phyloP scores from a whole-genome alignment of 768 basidiomycete genomes.

The Amanita pallidorosea region DNA sequence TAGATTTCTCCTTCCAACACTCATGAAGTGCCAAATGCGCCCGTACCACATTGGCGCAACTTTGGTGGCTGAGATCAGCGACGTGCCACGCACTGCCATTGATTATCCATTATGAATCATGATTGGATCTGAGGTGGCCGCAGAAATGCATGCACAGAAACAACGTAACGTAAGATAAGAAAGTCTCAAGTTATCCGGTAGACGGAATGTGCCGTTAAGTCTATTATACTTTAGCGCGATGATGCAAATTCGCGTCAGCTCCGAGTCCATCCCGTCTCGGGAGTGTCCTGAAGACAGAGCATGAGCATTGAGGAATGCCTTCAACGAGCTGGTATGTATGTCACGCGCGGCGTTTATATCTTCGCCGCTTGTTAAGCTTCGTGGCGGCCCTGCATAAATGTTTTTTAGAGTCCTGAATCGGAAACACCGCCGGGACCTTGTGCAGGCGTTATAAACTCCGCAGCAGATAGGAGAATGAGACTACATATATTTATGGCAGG shows the following conservation, averaged over 20 bases:
- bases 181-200: neutral
- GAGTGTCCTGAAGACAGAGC: neutral
- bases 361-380: neutral
- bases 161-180: neutral
- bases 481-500: neutral
- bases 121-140: neutral
- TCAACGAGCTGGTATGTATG: too few relatives aligned
- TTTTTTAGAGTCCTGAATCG: neutral
- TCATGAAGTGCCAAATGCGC: neutral
- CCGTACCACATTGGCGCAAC: neutral
- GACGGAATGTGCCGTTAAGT: neutral
- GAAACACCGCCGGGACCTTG: neutral
- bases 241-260: neutral
- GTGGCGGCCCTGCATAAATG: neutral
- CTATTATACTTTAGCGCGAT: neutral
- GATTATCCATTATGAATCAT: too few relatives aligned
- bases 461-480: neutral
- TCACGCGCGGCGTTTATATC: neutral
- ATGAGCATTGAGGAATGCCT: too few relatives aligned
- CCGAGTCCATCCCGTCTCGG: neutral
- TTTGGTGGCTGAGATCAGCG: neutral
- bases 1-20: neutral
- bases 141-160: neutral
- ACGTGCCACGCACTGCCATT: neutral
- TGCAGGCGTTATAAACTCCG: neutral